These are phyloP conservation scores for Sporisorium reilianum DNA, from an alignment of 1,284 basidiomycete species.

Conservation along the genomic window DNA sequence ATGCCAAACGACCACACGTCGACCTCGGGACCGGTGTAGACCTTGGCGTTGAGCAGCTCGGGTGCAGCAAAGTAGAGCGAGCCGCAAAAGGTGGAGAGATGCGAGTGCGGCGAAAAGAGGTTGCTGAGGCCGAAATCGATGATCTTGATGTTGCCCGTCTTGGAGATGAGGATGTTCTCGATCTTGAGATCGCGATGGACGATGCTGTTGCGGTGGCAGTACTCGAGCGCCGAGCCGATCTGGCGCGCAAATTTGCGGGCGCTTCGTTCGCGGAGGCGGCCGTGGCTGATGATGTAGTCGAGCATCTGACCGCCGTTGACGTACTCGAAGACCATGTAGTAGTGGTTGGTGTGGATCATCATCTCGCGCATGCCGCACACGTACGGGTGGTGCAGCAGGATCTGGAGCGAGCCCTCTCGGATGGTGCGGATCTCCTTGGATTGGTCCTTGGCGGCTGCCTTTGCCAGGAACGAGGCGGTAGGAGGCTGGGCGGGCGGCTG, in stretches of 20 bases:
- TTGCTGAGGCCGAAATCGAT: slow-evolving; percentile 99
- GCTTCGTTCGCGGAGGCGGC: slow-evolving; percentile 91
- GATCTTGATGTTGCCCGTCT: slow-evolving; percentile 98
- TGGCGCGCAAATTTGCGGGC: slow-evolving; percentile 97
- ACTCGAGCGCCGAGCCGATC: slow-evolving; percentile 93
- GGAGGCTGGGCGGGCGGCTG: slow-evolving; percentile 40
- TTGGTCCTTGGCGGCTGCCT: slow-evolving; percentile 79
- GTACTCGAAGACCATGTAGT: slow-evolving; percentile 99
- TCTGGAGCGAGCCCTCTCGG: slow-evolving; percentile 90
- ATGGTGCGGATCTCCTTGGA: slow-evolving; percentile 96
- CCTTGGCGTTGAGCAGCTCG: slow-evolving; percentile 93
- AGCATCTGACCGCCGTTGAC: slow-evolving; percentile 99
- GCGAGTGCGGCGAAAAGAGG: slow-evolving; percentile 85
- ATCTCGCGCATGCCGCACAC: slow-evolving; percentile 99
- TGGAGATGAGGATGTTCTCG: slow-evolving; percentile 98
- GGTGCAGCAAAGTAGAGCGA: slow-evolving; percentile 98
- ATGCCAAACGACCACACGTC: slow-evolving; percentile 99
- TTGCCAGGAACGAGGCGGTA: slow-evolving; percentile 58
- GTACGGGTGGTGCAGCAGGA: slow-evolving; percentile 96
- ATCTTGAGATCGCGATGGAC: slow-evolving; percentile 99
- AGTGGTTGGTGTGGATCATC: slow-evolving; percentile 76
- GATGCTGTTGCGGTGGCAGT: slow-evolving; percentile 96
- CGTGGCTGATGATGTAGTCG: slow-evolving; percentile 99
- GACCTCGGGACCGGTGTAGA: slow-evolving; percentile 96
- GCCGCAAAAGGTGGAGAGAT: slow-evolving; percentile 95